These are phyloP conservation scores for Amphibolis antarctica DNA, from an alignment of 106 monocot species.

Conservation along the genomic window DNA sequence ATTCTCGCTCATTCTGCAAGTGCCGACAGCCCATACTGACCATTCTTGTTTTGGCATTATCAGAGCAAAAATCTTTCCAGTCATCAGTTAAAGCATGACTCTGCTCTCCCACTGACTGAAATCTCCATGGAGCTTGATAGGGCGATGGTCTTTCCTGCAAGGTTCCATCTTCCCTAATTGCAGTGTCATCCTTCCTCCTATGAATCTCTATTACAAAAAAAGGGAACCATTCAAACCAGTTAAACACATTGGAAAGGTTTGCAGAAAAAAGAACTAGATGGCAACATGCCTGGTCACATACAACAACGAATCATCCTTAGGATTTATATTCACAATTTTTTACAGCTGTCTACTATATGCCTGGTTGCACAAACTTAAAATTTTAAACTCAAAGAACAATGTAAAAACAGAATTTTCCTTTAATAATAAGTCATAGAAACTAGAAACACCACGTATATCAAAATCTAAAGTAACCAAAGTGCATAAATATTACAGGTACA, in stretches of 20 bases:
- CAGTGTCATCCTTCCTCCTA: not conserved
- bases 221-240: not conserved
- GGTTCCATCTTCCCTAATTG: slow-evolving; percentile 22
- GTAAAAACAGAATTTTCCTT: no score
- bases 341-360: no score
- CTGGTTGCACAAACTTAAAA: no score
- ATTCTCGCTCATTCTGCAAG: slow-evolving; percentile 27
- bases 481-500: no score
- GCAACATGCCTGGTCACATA: no score
- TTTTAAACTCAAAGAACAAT: no score
- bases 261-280: not conserved
- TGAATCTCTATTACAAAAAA: not conserved
- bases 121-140: slow-evolving; percentile 27
- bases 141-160: slow-evolving; percentile 22
- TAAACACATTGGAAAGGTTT: not conserved
- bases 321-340: no score
- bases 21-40: slow-evolving; percentile 13
- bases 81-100: slow-evolving; percentile 21
- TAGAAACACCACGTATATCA: no score
- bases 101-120: slow-evolving; percentile 24
- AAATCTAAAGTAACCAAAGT: no score
- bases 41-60: slow-evolving; percentile 9
- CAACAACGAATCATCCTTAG: no score
- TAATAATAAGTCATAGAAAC: no score
- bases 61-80: slow-evolving; percentile 20